A percentile compares a stretch with the other conserved stretches of the same genome.
These are phyloP conservation scores for Trichoderma guizhouense DNA, from an alignment of 2,329 filamentous ascomycete species.

Conservation along the genomic window DNA sequence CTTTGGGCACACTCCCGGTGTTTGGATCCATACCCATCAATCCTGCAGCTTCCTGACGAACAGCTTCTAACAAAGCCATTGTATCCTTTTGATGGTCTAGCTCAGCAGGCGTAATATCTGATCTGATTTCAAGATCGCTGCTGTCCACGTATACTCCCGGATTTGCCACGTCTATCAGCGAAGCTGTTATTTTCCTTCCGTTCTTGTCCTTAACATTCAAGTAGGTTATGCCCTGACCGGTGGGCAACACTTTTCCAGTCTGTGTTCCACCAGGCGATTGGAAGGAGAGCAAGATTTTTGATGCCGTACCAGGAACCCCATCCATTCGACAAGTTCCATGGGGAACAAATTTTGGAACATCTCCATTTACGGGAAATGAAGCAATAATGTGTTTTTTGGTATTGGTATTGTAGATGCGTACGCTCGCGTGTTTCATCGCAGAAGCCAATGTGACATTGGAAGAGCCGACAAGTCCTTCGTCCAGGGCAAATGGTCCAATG, in stretches of 20 bases:
- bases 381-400: neutral
- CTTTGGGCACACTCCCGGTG: neutral
- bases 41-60: neutral
- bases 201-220: neutral
- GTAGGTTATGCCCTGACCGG: neutral
- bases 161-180: neutral
- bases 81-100: neutral
- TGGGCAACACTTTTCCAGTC: neutral
- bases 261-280: neutral
- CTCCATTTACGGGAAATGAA: neutral
- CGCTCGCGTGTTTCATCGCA: neutral
- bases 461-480: neutral
- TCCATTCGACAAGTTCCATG: neutral
- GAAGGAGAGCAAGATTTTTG: neutral
- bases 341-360: neutral
- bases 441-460: neutral
- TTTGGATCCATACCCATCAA: neutral
- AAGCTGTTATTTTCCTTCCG: neutral
- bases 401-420: slow-evolving; percentile 1
- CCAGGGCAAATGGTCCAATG: neutral
- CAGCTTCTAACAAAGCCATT: neutral
- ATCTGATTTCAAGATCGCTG: neutral
- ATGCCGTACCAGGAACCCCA: neutral
- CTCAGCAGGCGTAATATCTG: neutral
- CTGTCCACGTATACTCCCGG: neutral